Evolutionary conservation across 768 basidiomycete species (phyloP), one percentile per base, ranked within the genome.

Genomic region (Dacryopinax primogenitus): DNA sequence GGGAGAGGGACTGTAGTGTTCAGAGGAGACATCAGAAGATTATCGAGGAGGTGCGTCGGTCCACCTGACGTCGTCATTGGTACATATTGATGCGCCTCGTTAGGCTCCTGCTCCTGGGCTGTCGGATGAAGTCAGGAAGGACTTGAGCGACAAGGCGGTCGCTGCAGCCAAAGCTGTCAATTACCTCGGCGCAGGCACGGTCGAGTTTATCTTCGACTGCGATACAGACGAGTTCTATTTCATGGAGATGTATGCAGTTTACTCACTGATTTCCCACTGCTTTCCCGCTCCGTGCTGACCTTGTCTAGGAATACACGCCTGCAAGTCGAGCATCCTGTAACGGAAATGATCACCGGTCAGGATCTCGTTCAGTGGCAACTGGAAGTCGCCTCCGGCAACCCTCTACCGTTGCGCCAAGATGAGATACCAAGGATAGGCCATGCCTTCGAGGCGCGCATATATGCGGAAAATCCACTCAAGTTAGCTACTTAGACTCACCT

Each of bases 131-230:
- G 79, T 94, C 47, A 81, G 93, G 33, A 84, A 83, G 33, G 87
- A 92, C 69, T 76, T 97, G 66, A 86, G 90, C 62, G 82, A 81
- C 35, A 95, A 93, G 75, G 93, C 94, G 1, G 82, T 94, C 26
- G 90, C 89, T 58, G 93, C 94, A n/a, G 92, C 93, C 3, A 84
- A 82, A 72, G 93, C 94, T 2, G 93, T 97, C 58, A 81, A 86
- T 66, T 97, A 97, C 71, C 86, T 90, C 33, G 92, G 92, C 33
- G 92, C 92, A 11, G 91, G 91, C 2, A 93, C 91, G 0, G 90
- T 94, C n/a, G 93, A 97, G 73, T 96, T 97, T 70, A 95, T 97
- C 68, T 92, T 95, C 68, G 93, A 97, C 73, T 93, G 91, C 67
- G 87, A 93, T 72, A 89, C 88, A 7, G 76, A 83, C 65, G 80